Evolutionary conservation across 306 rosid genomes (phyloP), one percentile per base, ranked within the genome.

Genomic region (Quercus gilva): DNA sequence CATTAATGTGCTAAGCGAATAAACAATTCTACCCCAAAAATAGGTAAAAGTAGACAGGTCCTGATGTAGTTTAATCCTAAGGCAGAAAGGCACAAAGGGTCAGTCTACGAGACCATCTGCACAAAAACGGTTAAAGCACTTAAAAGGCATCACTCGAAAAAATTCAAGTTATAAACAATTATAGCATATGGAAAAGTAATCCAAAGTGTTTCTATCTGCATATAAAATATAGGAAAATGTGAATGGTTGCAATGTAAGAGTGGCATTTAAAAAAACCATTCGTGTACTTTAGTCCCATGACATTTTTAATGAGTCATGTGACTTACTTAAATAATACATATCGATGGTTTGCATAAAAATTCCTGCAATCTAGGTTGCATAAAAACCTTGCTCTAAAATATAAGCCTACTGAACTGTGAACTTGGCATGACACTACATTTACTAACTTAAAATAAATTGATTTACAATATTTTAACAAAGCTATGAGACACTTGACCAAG

Each of bases 401-500:
- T 14, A 61, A 31, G 10, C 18, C 33, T 25, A 61, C 69, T 14
- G 69, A 61, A 26, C 69, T 25, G 37, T 14, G 15, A 61, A 31
- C 15, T 13, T 5, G 9, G 1, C 28, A n/a, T 23, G 33, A 59
- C 10, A 59, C 67, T 67, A 67, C 71, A 33, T 33, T 19, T 67
- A 21, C 4, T 35, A 19, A 35, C 72, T 67, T 67, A 13, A n/a
- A 68, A 68, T 37, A 19, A 35, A 67, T 33, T 68, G 52, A 67
- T 68, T 20, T 19, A 67, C 15, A 67, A 28, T 15, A 64, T 74
- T 74, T 69, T 61, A 81, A 72, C 80, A 67, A 37, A 69, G 69
- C 74, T 65, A 31, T 20, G 14, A 61, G 74, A 67, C 28, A 55
- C 88, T 77, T 41, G 64, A 70, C 78, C 61, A 19, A 78, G 74